These are phyloP conservation scores for Globisporangium barbulae DNA, from an alignment of 352 stramenopile species.

Conservation along the genomic window DNA sequence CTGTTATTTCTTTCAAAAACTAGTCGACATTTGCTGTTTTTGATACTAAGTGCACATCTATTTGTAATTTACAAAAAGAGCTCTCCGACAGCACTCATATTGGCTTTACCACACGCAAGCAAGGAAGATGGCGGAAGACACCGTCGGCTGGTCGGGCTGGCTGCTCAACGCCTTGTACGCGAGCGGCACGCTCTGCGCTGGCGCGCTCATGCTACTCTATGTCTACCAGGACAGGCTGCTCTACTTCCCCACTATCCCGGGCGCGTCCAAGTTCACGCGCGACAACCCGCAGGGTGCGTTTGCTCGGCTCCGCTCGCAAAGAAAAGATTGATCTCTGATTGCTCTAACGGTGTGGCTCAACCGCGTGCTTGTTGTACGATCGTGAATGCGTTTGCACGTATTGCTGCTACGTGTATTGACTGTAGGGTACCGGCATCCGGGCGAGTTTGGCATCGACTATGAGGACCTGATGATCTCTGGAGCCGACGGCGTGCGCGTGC, in stretches of 20 bases:
- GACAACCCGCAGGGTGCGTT: conserved; percentile 71
- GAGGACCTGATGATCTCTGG: conserved; percentile 87
- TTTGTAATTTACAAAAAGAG: not conserved
- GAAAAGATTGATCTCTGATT: not conserved
- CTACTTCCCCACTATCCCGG: conserved; percentile 80
- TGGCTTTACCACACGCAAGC: not conserved
- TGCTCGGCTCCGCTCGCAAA: too few species aligned
- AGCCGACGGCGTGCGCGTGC: conserved; percentile 81
- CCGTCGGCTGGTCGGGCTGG: conserved; percentile 43
- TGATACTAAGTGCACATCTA: not conserved
- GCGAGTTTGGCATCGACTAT: conserved; percentile 87
- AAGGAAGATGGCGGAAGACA: conserved; percentile 36
- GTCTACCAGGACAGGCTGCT: conserved; percentile 81
- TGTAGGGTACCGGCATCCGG: conserved; percentile 83
- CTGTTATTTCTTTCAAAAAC: not conserved
- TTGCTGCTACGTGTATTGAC: conserved; percentile 7
- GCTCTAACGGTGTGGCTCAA: not conserved
- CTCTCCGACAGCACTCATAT: not conserved
- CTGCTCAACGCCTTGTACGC: conserved; percentile 62
- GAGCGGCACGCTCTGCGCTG: conserved; percentile 50
- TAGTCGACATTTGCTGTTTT: not conserved
- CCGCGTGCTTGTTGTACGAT: not conserved
- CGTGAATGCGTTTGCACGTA: not conserved
- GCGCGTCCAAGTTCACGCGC: conserved; percentile 72
- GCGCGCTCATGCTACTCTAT: conserved; percentile 71